phyloP scores from a whole-genome alignment of 139 green algal species.

The Chlamydomonas incerta region DNA sequence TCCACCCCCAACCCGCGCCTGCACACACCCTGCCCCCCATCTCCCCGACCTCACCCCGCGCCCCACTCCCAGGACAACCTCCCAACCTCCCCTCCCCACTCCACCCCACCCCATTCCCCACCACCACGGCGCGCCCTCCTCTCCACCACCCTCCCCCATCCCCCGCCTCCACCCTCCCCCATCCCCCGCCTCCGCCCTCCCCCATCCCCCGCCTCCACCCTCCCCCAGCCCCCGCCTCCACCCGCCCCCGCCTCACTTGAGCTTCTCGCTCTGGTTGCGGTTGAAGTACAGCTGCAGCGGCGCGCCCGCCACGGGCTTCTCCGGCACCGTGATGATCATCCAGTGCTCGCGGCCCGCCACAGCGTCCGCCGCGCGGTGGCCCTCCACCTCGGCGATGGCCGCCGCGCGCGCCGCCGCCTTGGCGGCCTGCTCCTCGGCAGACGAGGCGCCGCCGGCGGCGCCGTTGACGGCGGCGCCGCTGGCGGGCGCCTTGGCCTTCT shows the following conservation, averaged over 20 bases:
- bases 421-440: neutral
- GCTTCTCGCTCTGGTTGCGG: slow-evolving; percentile 65
- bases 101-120: too few species aligned
- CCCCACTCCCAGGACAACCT: too few species aligned
- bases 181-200: too few species aligned
- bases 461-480: too few species aligned
- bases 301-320: slow-evolving; percentile 75
- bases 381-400: slow-evolving; percentile 5
- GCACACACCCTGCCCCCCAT: too few species aligned
- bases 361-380: neutral
- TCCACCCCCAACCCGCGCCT: too few species aligned
- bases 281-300: slow-evolving; percentile 78
- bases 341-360: slow-evolving; percentile 61
- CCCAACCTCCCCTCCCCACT: too few species aligned
- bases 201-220: neutral
- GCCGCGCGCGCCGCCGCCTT: slow-evolving; percentile 21
- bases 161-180: too few species aligned
- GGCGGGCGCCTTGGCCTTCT: neutral
- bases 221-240: neutral
- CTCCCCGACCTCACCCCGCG: too few species aligned
- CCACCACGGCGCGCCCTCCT: too few species aligned
- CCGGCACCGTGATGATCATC: slow-evolving; percentile 81
- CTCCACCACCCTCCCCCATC: neutral
- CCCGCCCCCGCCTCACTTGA: slow-evolving; percentile 52
- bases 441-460: too few species aligned